A percentile compares a stretch with the other conserved stretches of the same genome.
phyloP scores from a whole-genome alignment of 164 flowering plant genomes.

The Stephania japonica region DNA sequence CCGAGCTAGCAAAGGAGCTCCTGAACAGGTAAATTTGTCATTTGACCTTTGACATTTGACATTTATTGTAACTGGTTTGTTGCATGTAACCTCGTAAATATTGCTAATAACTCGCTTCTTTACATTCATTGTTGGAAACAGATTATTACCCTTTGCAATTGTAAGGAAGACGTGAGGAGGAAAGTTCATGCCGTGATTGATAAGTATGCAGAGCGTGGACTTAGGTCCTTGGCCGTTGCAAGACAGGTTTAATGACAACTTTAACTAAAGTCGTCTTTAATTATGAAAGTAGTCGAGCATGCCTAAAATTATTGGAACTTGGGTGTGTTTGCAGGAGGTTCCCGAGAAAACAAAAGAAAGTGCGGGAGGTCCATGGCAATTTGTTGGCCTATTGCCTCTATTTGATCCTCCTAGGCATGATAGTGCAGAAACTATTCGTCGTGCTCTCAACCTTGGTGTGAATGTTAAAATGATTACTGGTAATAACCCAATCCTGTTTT shows the following conservation, averaged over 20 bases:
- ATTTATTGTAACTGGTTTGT: neutral
- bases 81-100: neutral
- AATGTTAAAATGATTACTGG: conserved; percentile 40
- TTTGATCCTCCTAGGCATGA: conserved; percentile 39
- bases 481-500: too few species aligned
- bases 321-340: conserved; percentile 21
- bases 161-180: conserved; percentile 29
- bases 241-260: conserved; percentile 23
- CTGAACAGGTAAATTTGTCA: conserved; percentile 31
- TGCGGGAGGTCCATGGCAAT: conserved; percentile 33
- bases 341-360: conserved; percentile 34
- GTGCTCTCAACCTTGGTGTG: conserved; percentile 38
- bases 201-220: conserved; percentile 39
- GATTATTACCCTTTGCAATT: conserved; percentile 33
- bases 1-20: conserved; percentile 43
- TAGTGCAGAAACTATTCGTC: conserved; percentile 34
- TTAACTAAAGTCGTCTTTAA: neutral
- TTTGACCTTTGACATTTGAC: too few species aligned
- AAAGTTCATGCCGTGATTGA: conserved; percentile 34
- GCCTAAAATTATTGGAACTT: neutral
- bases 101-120: neutral
- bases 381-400: conserved; percentile 35
- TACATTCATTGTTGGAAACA: conserved; percentile 10
- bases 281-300: neutral
- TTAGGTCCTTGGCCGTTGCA: conserved; percentile 38